Base-by-base conservation (phyloP, 768 basidiomycete genomes). In the Boletus eberwhitei region DNA sequence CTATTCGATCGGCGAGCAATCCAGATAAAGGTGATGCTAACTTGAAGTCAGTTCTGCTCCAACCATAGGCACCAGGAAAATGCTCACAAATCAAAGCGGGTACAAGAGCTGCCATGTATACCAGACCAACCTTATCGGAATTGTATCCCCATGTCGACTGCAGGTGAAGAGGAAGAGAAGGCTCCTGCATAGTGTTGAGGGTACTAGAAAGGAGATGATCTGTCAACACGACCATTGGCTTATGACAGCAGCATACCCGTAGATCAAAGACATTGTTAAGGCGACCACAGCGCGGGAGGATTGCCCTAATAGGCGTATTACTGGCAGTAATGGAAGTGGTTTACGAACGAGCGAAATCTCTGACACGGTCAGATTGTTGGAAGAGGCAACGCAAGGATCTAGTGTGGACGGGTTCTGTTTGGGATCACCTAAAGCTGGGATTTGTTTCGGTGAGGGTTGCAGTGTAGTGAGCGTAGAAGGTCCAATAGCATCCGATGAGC, bases 11-110 rank as follows among this genome's bases (percentile, higher is more conserved):
- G 2, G 78, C 67, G 19, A 78, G 68, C 66, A 76, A 80, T 2
- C 88, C 89, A n/a, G 80, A 65, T 2, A 87, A 22, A 1, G 84
- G 79, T 11, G 81, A 77, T 0, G 86, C 85, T 88, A 44, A 31
- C 5, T 43, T 5, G 12, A 54, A 29, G 35, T 65, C 14, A 54
- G 19, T 24, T 38, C 19, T 39, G 39, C 17, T 21, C 24, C 13
- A 14, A 24, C 8, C 14, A 13, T 3, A 7, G 12, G n/a, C 19
- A 49, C n/a, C 21, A 39, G 16, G n/a, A 37, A 41, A 22, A 48
- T 31, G 63, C 82, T 54, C 61, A 87, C 88, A 87, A 52, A 88
- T 71, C 17, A 90, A 63, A 0, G 83, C 80, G 1, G 87, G 88
- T 8, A 86, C 69, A 24, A 86, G 79, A 9, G 79, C 77, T 8